Evolutionary conservation across 2,329 filamentous ascomycete genomes (phyloP), one percentile per base, ranked within the genome.

Genomic region (Aspergillus quadricinctus): DNA sequence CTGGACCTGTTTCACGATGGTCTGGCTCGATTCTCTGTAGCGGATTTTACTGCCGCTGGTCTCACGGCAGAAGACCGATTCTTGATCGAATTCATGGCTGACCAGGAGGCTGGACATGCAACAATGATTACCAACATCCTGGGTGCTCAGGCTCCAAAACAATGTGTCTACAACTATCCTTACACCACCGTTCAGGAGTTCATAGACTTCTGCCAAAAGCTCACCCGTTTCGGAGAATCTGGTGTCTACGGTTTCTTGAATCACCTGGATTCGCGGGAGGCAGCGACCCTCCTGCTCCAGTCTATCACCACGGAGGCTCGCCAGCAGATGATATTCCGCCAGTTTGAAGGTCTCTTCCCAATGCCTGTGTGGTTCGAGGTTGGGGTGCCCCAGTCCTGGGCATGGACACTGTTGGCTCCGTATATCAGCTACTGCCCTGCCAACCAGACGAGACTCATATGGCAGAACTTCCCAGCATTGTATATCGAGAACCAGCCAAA

Each of bases 81-180:
- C 54, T 76, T 94, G 56, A 85, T 94, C 48, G 75, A 87, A 62
- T 88, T 88, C 77, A 94, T 94, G 90, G 82, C 81, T 2, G 77
- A 89, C 35, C 89, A 93, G 69, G 89, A 93, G 68, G 75, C 85
- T 53, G 90, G 90, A 5, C 90, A 94, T 69, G 87, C 89, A 0
- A 92, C 88, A 0, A 78, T 92, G 3, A 72, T 95, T 37, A 84
- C 82, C 68, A 92, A 92, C 75, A 89, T 94, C 75, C 84, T 94
- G 1, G 90, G 90, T 9, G 72, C 80, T 0, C 72, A 83, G 57
- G 88, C 90, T 0, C 88, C 89, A 0, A 80, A 81, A 53, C 87
- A 91, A 70, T 94, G 90, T 77, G 86, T 82, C 0, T 95, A 95
- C 78, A 85, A 91, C 76, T 94, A 94, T 69, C 90, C 90, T 1